These are phyloP conservation scores for Nitzschia sp. DNA, from an alignment of 108 stramenopile genomes.

Conservation along the genomic window DNA sequence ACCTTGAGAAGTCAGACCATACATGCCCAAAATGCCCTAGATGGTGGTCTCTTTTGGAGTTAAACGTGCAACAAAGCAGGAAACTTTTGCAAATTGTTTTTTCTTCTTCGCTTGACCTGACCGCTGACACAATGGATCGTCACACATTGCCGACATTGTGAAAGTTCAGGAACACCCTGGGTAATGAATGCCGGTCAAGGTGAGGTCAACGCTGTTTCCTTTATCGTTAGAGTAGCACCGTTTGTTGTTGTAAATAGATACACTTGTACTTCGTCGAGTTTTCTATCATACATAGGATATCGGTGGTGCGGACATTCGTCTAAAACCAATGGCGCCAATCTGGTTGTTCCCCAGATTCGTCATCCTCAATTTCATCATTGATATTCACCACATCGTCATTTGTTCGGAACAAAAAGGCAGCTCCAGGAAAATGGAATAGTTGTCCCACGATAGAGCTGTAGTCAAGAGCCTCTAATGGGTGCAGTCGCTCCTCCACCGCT, in stretches of 20 bases:
- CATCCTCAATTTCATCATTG: neutral
- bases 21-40: slow-evolving; percentile 4
- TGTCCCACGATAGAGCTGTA: neutral
- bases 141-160: too few species aligned
- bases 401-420: neutral
- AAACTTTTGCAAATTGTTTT: neutral
- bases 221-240: too few species aligned
- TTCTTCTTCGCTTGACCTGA: too few species aligned
- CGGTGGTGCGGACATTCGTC: too few species aligned
- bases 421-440: neutral
- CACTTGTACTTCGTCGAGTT: too few species aligned
- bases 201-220: too few species aligned
- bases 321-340: slow-evolving; percentile 25
- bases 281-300: too few species aligned
- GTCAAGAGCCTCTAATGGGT: neutral
- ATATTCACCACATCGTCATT: neutral
- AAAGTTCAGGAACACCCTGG: too few species aligned
- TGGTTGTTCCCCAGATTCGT: neutral
- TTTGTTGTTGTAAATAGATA: too few species aligned
- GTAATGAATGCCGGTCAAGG: too few species aligned
- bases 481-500: slow-evolving; percentile 61
- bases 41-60: slow-evolving; percentile 1
- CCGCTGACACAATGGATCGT: too few species aligned
- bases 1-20: neutral
- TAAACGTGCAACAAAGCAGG: neutral